Conservation (phyloP, 495 filamentous ascomycete genomes). For the Thermothielavioides terrestris region DNA sequence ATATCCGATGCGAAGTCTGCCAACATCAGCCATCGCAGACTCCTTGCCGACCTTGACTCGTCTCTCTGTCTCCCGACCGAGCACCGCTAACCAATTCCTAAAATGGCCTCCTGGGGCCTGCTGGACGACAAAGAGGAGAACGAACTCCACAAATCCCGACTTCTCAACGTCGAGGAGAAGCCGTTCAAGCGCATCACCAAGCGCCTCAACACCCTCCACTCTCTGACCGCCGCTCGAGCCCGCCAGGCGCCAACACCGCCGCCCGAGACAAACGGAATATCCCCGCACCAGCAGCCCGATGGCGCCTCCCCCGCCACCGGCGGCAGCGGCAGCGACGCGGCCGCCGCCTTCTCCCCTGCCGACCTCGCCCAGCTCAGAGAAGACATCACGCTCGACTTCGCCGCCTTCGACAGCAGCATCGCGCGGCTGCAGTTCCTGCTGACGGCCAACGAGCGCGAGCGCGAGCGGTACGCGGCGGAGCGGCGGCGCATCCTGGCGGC, state of each 20-base stretch:
- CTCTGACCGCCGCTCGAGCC: constrained; percentile 45
- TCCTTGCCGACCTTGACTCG: too few species aligned
- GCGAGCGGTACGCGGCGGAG: constrained; percentile 75
- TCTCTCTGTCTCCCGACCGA: too few species aligned
- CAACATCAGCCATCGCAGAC: too few species aligned
- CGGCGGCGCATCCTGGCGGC: constrained; percentile 65
- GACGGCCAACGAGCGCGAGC: constrained; percentile 74
- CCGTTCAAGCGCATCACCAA: constrained; percentile 86
- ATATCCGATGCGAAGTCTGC: too few species aligned
- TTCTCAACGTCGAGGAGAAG: constrained; percentile 85
- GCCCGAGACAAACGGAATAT: constrained; percentile 48
- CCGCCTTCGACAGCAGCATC: constrained; percentile 78
- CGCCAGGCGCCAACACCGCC: constrained; percentile 61
- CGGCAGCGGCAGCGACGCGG: not conserved
- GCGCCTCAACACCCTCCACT: constrained; percentile 59
- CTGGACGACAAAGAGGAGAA: constrained; percentile 55
- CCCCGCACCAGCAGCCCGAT: constrained; percentile 10
- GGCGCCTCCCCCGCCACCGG: constrained; percentile 23
- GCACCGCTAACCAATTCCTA: too few species aligned
- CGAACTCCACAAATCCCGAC: constrained; percentile 80
- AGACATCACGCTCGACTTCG: constrained; percentile 83
- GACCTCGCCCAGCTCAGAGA: constrained; percentile 57
- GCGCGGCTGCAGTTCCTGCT: constrained; percentile 80
- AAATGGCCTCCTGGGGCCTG: constrained; percentile 30
- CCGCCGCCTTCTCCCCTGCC: constrained; percentile 19